Evolutionary conservation across 352 stramenopile genomes (phyloP), one percentile per base, ranked within the genome.

Genomic region (Globisporangium lucens): DNA sequence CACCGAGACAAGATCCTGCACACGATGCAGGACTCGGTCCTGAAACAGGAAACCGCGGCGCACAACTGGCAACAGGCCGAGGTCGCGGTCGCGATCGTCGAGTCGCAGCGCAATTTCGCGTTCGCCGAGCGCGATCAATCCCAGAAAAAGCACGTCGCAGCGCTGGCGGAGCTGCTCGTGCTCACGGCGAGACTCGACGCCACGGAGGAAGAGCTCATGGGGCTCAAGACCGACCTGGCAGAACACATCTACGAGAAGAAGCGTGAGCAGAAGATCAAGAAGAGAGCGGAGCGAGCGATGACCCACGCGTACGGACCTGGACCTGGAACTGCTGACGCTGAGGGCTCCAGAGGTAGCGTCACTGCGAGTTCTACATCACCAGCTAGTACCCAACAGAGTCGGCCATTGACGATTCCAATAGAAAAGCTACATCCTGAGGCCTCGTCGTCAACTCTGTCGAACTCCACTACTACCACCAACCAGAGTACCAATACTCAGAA

Each of bases 161-260:
- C 75, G 2, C 51, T 89, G 5, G 75, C 76, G 0, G 84, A 93
- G 36, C 74, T 90, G 0, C 46, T 87, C 1, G 55, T 89, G 20
- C 60, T 74, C 2, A 83, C 76, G 0, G 79, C 82, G 29, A 76
- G 81, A 0, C 75, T 93, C 12, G 74, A 75, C 24, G 73, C 59
- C 0, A 70, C 80, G 1, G 72, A 90, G 63, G 46, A 83, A 0
- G 84, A 91, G 64, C 76, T 90, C 49, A 82, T 80, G 77, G 68
- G 33, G 35, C 73, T 93, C 43, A 83, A 83, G 17, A 84, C 75
- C 15, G 81, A 89, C 46, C 63, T 90, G 29, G 80, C 75, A 6
- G 84, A 93, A 56, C 75, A 88, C 51, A 87, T 90, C 61, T 89
- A 87, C 65, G 81, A 89, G 15, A 87, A 81, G 67, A 79, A 76